Base-by-base conservation (phyloP, 441 rosid species). In the Adansonia gregorii region DNA sequence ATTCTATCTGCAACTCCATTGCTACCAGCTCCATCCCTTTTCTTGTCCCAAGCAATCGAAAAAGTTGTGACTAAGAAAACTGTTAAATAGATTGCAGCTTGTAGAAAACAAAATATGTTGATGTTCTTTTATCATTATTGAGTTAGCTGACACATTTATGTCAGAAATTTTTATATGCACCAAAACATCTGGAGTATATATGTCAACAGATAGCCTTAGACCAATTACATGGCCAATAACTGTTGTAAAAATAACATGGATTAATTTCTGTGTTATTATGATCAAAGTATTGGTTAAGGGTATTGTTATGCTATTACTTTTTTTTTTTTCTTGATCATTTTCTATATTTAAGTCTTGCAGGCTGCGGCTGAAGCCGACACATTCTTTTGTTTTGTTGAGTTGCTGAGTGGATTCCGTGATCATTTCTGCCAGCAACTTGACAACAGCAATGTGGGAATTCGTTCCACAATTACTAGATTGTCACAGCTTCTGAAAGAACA, bases 381-480 rank as follows among this genome's bases (percentile, higher is more conserved):
- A 15, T 96, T 94, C 87, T 96, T 96, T 86, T 96, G 98, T 80
- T 96, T 96, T 78, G 94, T 89, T 71, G 98, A 96, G 88, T 76
- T 94, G 72, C 81, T 96, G 84, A 93, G 99, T 79, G 97, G 98
- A 81, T 93, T 96, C 80, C 98, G 99, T 68, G 99, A 96, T 85
- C 85, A 91, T 85, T 94, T 90, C 81, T 94, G 98, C 79, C 99
- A 96, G 91, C 98, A 96, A 85, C 96, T 96, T 70, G 99, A 96
- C 86, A 94, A 96, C 79, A 94, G 98, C 85, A 91, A 86, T 73
- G 97, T 94, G 71, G 99, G 99, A 72, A 95, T 96, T 67, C 91
- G 98, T 65, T 90, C 99, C 65, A 91, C 97, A 73, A 90, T 96
- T 73, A 83, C 99, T 75, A 91, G 81, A 81, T 88, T 96, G 84